Conservation (phyloP, 108 stramenopile species). For the Pseudonitzschia delicatissima region DNA sequence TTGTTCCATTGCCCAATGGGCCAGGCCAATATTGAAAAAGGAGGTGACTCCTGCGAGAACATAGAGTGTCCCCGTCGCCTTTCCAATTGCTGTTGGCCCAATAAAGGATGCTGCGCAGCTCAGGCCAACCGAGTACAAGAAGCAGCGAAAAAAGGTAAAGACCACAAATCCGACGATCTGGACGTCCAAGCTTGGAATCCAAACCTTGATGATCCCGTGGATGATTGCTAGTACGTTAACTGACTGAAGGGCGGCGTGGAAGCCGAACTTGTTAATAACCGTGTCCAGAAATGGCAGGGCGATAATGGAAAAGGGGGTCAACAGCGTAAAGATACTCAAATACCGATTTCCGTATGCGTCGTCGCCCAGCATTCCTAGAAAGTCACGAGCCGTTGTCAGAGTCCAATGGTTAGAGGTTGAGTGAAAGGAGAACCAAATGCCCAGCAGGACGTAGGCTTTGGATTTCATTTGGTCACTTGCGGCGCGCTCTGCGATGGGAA, state of each 20-base stretch:
- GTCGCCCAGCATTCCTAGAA: constrained; percentile 42
- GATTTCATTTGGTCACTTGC: constrained; percentile 26
- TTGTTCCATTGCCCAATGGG: constrained; percentile 19
- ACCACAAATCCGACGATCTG: constrained; percentile 47
- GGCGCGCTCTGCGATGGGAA: constrained; percentile 26
- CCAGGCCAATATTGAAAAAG: constrained; percentile 39
- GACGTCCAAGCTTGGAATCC: constrained; percentile 30
- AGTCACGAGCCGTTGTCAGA: constrained; percentile 39
- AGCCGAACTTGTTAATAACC: constrained; percentile 28
- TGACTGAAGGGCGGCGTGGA: constrained; percentile 25
- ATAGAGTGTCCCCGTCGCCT: constrained; percentile 27
- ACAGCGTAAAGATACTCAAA: constrained; percentile 40
- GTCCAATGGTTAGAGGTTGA: constrained; percentile 20
- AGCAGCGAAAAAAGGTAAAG: constrained; percentile 45
- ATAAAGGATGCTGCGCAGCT: constrained; percentile 34
- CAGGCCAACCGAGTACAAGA: constrained; percentile 36
- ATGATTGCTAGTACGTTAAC: constrained; percentile 29
- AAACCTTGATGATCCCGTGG: constrained; percentile 28
- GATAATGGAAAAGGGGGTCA: constrained; percentile 38
- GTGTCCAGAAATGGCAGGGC: constrained; percentile 41
- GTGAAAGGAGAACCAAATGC: constrained; percentile 40
- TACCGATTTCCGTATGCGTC: constrained; percentile 40
- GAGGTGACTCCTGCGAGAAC: constrained; percentile 20
- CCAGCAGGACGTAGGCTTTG: constrained; percentile 22
- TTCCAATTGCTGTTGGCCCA: constrained; percentile 23